phyloP scores from a whole-genome alignment of 306 rosid species.

The Prinsepia uniflora region DNA sequence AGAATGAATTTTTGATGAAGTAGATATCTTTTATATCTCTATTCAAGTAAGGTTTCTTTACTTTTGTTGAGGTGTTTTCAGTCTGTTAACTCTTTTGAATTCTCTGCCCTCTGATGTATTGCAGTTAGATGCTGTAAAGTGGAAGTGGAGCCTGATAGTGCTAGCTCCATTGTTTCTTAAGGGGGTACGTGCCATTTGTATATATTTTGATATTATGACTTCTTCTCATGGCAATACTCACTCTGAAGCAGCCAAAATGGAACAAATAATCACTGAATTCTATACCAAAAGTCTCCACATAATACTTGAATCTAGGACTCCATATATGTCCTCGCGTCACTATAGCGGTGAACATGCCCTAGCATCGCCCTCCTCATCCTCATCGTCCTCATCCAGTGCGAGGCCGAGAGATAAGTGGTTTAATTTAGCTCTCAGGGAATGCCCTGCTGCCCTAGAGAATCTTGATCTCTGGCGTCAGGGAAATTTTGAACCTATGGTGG shows the following conservation, averaged over 20 bases:
- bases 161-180: not conserved
- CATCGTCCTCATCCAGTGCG: conserved; percentile 69
- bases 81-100: not conserved
- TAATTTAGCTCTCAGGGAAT: conserved; percentile 68
- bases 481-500: conserved; percentile 57
- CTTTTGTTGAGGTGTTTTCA: not conserved
- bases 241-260: conserved; percentile 56
- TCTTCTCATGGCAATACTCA: conserved; percentile 59
- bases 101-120: not conserved
- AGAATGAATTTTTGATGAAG: not conserved
- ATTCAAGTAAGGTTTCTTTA: not conserved
- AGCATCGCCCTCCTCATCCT: conserved; percentile 64
- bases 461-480: conserved; percentile 65
- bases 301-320: conserved; percentile 73
- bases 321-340: conserved; percentile 54
- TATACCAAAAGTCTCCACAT: conserved; percentile 70
- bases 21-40: not conserved
- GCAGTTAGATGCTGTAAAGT: conserved; percentile 12
- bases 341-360: conserved; percentile 48
- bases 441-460: conserved; percentile 61
- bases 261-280: conserved; percentile 78
- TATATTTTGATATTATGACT: conserved; percentile 39
- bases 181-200: conserved; percentile 6
- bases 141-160: not conserved
- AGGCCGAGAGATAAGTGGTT: conserved; percentile 87